Percentiles rank a stretch among this genome's conserved stretches.
These are phyloP conservation scores for Phyllosticta paracitricarpa DNA, from an alignment of 2,329 filamentous ascomycete genomes.

Conservation along the genomic window DNA sequence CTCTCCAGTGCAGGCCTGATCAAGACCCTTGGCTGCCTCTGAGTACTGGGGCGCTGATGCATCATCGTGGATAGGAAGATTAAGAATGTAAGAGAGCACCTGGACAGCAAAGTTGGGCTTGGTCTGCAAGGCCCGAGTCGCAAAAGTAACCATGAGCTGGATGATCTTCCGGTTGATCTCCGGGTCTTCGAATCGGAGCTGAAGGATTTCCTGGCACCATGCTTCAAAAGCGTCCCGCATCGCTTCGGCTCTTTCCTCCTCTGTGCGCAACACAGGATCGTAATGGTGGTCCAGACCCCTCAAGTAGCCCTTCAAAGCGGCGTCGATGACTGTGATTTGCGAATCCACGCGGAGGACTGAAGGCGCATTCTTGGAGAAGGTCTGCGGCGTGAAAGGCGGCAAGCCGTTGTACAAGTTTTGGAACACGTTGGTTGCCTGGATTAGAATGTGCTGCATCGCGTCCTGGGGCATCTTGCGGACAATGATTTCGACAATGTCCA, in stretches of 20 bases:
- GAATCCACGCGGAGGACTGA: constrained; percentile 75
- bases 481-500: constrained; percentile 76
- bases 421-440: constrained; percentile 63
- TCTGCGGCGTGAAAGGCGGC: constrained; percentile 49
- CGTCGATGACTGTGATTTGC: constrained; percentile 81
- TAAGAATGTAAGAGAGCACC: constrained; percentile 81
- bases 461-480: constrained; percentile 74
- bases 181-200: constrained; percentile 70
- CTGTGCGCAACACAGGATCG: constrained; percentile 42
- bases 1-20: constrained; percentile 75
- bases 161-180: constrained; percentile 72
- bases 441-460: constrained; percentile 79
- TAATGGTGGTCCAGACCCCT: constrained; percentile 58
- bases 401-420: constrained; percentile 64
- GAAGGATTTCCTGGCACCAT: constrained; percentile 64
- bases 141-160: constrained; percentile 75
- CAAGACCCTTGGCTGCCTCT: constrained; percentile 82
- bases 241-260: constrained; percentile 43
- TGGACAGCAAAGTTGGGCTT: constrained; percentile 75
- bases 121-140: constrained; percentile 67
- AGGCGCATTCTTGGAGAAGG: constrained; percentile 55
- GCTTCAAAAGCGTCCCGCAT: constrained; percentile 56
- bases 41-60: constrained; percentile 65
- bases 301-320: constrained; percentile 76
- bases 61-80: constrained; percentile 66